Conservation (phyloP, 108 stramenopile species). For the Cyclotella choctawhatcheeana region DNA sequence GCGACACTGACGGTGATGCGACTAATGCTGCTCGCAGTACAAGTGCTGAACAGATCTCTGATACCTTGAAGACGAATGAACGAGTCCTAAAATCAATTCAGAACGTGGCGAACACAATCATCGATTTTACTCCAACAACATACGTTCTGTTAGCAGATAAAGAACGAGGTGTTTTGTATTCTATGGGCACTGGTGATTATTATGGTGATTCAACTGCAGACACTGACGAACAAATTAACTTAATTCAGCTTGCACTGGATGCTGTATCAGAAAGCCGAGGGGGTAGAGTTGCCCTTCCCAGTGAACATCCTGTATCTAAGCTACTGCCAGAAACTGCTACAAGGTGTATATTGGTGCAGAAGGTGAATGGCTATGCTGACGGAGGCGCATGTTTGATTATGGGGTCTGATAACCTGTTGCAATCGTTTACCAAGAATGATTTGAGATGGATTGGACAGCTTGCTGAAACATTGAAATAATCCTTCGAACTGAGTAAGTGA, state of each 20-base stretch:
- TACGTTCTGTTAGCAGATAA: slow-evolving; percentile 29
- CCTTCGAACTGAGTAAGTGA: too few relatives aligned
- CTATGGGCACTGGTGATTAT: slow-evolving; percentile 8
- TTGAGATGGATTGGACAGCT: slow-evolving; percentile 78
- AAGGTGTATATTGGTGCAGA: slow-evolving; percentile 79
- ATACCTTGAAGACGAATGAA: neutral
- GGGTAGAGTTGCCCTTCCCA: slow-evolving; percentile 70
- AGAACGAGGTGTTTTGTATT: slow-evolving; percentile 35
- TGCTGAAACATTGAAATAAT: slow-evolving; percentile 23
- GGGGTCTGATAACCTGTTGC: slow-evolving; percentile 71
- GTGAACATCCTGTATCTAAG: slow-evolving; percentile 60
- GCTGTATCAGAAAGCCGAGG: slow-evolving; percentile 35
- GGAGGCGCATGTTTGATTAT: slow-evolving; percentile 55
- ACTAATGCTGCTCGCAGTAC: neutral
- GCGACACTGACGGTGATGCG: neutral
- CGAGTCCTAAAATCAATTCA: slow-evolving; percentile 12
- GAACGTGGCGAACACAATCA: slow-evolving; percentile 31
- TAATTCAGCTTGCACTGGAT: slow-evolving; percentile 28
- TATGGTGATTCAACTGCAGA: slow-evolving; percentile 34
- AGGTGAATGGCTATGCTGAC: slow-evolving; percentile 41
- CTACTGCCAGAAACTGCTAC: slow-evolving; percentile 35
- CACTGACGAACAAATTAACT: slow-evolving; percentile 37
- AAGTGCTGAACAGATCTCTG: slow-evolving; percentile 3
- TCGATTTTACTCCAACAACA: slow-evolving; percentile 47
- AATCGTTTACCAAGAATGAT: slow-evolving; percentile 71